Conservation (phyloP, 306 rosid species). For the Malus sieversii region DNA sequence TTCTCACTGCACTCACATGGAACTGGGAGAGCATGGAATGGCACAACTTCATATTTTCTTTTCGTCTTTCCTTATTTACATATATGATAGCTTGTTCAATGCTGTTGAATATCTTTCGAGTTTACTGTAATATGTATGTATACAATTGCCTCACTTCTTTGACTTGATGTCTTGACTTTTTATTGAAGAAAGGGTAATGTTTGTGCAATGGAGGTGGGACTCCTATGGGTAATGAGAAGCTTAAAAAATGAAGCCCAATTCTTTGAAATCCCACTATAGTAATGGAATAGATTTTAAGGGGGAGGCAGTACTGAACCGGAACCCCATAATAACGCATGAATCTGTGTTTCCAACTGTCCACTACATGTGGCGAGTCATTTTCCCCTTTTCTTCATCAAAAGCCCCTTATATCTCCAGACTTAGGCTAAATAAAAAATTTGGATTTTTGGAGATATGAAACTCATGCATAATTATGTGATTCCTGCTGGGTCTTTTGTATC, state of each 20-base stretch:
- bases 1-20: slow-evolving; percentile 26
- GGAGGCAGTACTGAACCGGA: too few species aligned
- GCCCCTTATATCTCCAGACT: neutral
- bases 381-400: neutral
- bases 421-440: neutral
- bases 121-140: neutral
- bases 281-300: too few species aligned
- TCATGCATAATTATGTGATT: neutral
- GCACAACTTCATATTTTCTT: slow-evolving; percentile 21
- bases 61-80: neutral
- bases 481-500: neutral
- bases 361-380: neutral
- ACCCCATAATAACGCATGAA: neutral
- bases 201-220: neutral
- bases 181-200: neutral
- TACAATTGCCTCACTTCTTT: neutral
- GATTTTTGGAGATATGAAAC: neutral
- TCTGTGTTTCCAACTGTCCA: neutral
- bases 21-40: slow-evolving; percentile 35
- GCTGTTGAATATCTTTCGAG: neutral
- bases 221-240: too few species aligned
- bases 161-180: neutral
- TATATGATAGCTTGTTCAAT: neutral
- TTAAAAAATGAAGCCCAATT: too few species aligned
- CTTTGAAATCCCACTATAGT: too few species aligned